phyloP scores from a whole-genome alignment of 805 yeast genomes.

The Zygoascus tannicola region DNA sequence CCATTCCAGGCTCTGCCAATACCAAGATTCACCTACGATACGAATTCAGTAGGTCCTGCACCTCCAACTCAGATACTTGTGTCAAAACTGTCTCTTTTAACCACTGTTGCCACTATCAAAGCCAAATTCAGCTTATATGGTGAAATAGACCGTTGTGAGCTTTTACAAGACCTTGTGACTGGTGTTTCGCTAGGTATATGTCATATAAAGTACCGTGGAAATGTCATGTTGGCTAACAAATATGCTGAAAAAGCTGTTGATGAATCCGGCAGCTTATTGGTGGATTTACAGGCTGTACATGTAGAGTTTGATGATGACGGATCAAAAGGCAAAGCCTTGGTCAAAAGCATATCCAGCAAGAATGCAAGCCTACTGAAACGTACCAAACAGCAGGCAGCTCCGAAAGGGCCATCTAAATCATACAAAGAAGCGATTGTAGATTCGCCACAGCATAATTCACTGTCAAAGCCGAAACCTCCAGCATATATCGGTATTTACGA shows the following conservation, averaged over 20 bases:
- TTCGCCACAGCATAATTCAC: neutral
- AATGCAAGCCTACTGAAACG: slow-evolving; percentile 2
- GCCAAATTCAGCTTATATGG: slow-evolving; percentile 48
- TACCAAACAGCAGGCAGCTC: neutral
- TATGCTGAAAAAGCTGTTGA: slow-evolving; percentile 39
- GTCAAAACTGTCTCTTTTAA: slow-evolving; percentile 46
- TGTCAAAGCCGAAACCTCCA: slow-evolving; percentile 5
- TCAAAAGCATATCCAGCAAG: slow-evolving; percentile 1
- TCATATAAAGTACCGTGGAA: slow-evolving; percentile 47
- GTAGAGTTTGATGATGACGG: slow-evolving; percentile 29
- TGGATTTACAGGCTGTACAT: slow-evolving; percentile 40
- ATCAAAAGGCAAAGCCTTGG: slow-evolving; percentile 15
- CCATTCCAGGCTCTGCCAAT: slow-evolving; percentile 16
- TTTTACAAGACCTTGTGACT: slow-evolving; percentile 58
- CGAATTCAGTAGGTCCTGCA: slow-evolving; percentile 62
- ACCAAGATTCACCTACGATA: slow-evolving; percentile 45
- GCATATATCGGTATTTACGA: slow-evolving; percentile 2
- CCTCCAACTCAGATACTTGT: slow-evolving; percentile 64
- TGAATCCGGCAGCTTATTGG: slow-evolving; percentile 37
- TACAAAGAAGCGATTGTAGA: neutral
- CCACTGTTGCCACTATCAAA: slow-evolving; percentile 12
- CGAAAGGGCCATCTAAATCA: slow-evolving; percentile 2
- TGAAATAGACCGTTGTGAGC: slow-evolving; percentile 46
- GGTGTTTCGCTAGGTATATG: slow-evolving; percentile 76
- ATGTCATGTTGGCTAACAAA: slow-evolving; percentile 37